Evolutionary conservation across 2,329 filamentous ascomycete genomes (phyloP).

Genomic region (Davidsoniella australis): DNA sequence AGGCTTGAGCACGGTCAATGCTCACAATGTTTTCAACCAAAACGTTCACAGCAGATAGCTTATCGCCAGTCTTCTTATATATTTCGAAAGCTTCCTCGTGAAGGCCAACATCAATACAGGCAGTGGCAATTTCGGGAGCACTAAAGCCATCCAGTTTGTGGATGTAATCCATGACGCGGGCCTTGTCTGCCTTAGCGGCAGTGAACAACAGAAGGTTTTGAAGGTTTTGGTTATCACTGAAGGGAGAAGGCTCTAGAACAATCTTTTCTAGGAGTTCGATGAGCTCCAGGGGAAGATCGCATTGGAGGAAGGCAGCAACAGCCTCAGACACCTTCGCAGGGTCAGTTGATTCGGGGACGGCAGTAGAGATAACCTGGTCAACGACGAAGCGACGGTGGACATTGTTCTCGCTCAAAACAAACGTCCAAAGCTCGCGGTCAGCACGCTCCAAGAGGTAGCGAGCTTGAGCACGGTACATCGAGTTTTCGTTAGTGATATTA

Average conservation of each 20-base stretch:
- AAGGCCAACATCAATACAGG: slow-evolving; percentile 87
- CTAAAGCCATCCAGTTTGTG: slow-evolving; percentile 80
- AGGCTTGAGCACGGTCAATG: slow-evolving; percentile 91
- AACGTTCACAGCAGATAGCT: slow-evolving; percentile 72
- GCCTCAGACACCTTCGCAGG: slow-evolving; percentile 90
- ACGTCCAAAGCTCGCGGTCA: slow-evolving; percentile 81
- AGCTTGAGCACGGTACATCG: slow-evolving; percentile 98
- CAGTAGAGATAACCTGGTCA: slow-evolving; percentile 90
- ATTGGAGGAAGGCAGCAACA: slow-evolving; percentile 80
- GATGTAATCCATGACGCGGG: slow-evolving; percentile 89
- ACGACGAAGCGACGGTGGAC: slow-evolving; percentile 83
- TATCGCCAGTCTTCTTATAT: slow-evolving; percentile 92
- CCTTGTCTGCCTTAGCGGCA: slow-evolving; percentile 90
- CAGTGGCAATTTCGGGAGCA: slow-evolving; percentile 77
- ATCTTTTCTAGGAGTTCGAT: slow-evolving; percentile 99
- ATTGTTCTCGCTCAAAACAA: slow-evolving; percentile 91
- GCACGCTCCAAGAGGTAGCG: slow-evolving; percentile 84
- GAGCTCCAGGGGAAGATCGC: slow-evolving; percentile 80
- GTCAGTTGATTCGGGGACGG: slow-evolving; percentile 81
- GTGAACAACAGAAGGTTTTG: slow-evolving; percentile 96
- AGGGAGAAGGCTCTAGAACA: slow-evolving; percentile 94
- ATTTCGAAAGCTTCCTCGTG: slow-evolving; percentile 97
- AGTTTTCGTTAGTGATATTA: slow-evolving; percentile 96
- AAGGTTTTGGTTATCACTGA: slow-evolving; percentile 91
- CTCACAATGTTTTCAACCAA: slow-evolving; percentile 93